phyloP scores from a whole-genome alignment of 2,329 filamentous ascomycete genomes.

The Ceratocystis alfenasii region DNA sequence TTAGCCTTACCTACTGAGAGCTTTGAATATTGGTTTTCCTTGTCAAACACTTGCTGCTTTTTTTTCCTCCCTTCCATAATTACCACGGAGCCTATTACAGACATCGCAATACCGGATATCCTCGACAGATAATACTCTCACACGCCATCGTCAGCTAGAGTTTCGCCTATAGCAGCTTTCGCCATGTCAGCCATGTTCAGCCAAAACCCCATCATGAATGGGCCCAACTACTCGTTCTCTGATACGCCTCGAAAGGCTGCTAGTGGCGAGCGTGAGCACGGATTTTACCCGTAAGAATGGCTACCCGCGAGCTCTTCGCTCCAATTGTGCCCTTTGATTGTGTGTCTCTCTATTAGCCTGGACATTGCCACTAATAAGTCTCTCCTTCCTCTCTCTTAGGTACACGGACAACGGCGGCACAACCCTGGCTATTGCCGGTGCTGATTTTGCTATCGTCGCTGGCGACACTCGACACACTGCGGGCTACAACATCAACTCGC shows the following conservation, averaged over 20 bases:
- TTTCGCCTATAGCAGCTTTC: neutral
- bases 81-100: neutral
- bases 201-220: conserved; percentile 57
- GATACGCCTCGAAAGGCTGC: conserved; percentile 42
- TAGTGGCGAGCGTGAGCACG: conserved; percentile 52
- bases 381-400: conserved; percentile 34
- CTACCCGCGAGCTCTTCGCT: neutral
- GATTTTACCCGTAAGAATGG: conserved; percentile 73
- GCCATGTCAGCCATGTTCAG: conserved; percentile 55
- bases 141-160: neutral
- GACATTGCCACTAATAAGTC: conserved; percentile 2
- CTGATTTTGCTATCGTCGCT: conserved; percentile 90
- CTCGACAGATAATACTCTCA: neutral
- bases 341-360: neutral
- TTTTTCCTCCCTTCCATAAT: neutral
- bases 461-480: conserved; percentile 93
- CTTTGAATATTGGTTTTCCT: neutral
- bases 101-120: neutral
- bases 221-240: conserved; percentile 57
- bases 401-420: conserved; percentile 98
- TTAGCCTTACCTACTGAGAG: conserved; percentile 8
- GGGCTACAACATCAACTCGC: conserved; percentile 98
- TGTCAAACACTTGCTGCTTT: neutral
- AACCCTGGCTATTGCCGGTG: conserved; percentile 85
- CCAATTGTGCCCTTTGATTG: neutral